Base-by-base conservation (phyloP, 345 rosid genomes). In the Pugionium dolabratum region DNA sequence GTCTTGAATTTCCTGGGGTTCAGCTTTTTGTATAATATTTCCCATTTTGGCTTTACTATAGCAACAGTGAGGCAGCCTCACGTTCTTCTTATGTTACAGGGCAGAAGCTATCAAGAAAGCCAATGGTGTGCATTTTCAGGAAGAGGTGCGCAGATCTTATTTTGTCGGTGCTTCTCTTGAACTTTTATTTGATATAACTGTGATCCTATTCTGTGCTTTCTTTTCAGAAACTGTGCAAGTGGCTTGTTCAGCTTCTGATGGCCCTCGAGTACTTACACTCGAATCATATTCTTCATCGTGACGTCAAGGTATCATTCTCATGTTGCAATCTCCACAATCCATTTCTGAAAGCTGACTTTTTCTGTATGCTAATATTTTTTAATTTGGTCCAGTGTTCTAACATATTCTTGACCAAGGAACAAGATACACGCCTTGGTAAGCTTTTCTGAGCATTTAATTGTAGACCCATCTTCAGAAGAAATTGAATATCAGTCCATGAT, bases 221-320 rank as follows among this genome's bases (percentile, higher is more conserved):
- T 56, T 78, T 45, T 62, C 93, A 95, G 99, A 91, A 88, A 75
- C 91, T 95, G 51, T 95, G 99, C 55, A 95, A 86, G 76, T 95
- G 99, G 97, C 87, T 95, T 59, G 95, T 89, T 68, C 96, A 95
- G 75, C 96, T 95, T 68, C 80, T 95, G 55, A 67, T 95, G 95
- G 99, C 99, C 9, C 97, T 95, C 46, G 99, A 91, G 72, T 95
- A 95, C 85, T 79, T 95, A 83, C 97, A 91, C 74, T 80, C 73
- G 67, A 95, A 86, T 77, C 97, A 95, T 66, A 87, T 95, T 78
- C 96, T 95, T 68, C 99, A 95, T 81, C 97, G 99, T 25, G 99
- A 95, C 84, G 99, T 95, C 79, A 95, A 95, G 96, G 99, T 91
- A 6, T 61, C 63, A 84, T 68, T 46, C 32, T 62, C 31, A 28